Evolutionary conservation across 2,329 filamentous ascomycete genomes (phyloP).

Genomic region (Pseudopithomyces chartarum): DNA sequence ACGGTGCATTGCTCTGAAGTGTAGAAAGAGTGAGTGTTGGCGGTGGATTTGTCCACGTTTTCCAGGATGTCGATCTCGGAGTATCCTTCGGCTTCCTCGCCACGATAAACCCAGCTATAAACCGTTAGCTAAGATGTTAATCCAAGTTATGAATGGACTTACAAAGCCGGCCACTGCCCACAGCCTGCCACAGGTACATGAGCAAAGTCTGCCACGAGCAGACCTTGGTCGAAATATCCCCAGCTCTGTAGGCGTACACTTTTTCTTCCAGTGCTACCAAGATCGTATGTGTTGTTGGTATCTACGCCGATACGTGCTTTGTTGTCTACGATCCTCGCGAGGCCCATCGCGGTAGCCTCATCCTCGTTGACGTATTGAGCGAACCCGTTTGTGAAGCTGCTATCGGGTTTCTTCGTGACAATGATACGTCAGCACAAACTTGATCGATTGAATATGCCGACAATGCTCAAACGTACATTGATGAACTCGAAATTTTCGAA

Average conservation of each 20-base stretch:
- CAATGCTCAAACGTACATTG: not conserved
- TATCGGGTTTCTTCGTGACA: not conserved
- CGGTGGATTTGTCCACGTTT: slow-evolving; percentile 1
- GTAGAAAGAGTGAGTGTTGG: slow-evolving; percentile 2
- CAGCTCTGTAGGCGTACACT: not conserved
- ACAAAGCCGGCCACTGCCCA: slow-evolving; percentile 5
- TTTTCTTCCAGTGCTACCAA: slow-evolving; percentile 1
- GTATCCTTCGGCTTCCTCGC: slow-evolving; percentile 2
- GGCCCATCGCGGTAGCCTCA: not conserved
- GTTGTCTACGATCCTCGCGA: not conserved
- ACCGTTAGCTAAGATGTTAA: not conserved
- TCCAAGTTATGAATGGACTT: not conserved
- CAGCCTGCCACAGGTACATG: slow-evolving; percentile 3
- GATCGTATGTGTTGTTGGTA: slow-evolving; percentile 1
- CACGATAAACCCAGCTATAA: slow-evolving; percentile 1
- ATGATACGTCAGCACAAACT: not conserved
- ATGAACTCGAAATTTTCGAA: slow-evolving; percentile 4
- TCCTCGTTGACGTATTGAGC: slow-evolving; percentile 1
- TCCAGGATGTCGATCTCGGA: slow-evolving; percentile 5
- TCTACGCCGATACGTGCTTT: slow-evolving; percentile 1
- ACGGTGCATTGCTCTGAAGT: slow-evolving; percentile 1
- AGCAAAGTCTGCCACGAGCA: slow-evolving; percentile 2
- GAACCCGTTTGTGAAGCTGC: slow-evolving; percentile 3
- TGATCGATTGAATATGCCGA: not conserved
- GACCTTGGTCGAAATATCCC: not conserved